These are phyloP conservation scores for Lipomyces anomalus DNA, from an alignment of 805 yeast species.

Conservation along the genomic window DNA sequence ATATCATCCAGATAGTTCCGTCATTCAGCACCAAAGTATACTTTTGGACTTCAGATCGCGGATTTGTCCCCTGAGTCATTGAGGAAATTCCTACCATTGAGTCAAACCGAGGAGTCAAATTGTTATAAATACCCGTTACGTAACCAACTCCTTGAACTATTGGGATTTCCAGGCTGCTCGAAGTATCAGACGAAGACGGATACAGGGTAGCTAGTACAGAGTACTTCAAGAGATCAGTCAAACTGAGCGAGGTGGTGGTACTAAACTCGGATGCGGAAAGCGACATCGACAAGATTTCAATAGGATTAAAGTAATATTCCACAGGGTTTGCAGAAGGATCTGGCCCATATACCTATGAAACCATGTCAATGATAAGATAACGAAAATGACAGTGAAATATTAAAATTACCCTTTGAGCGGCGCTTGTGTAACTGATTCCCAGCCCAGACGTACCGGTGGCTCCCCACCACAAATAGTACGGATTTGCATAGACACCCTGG, in stretches of 20 bases:
- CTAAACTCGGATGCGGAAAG: constrained; percentile 50
- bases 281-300: constrained; percentile 49
- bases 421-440: constrained; percentile 54
- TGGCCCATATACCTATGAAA: constrained; percentile 40
- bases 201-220: constrained; percentile 24
- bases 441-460: constrained; percentile 44
- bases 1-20: constrained; percentile 61
- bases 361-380: too few relatives aligned
- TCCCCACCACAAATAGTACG: constrained; percentile 58
- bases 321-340: constrained; percentile 40
- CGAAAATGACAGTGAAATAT: not conserved
- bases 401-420: constrained; percentile 41
- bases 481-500: constrained; percentile 55
- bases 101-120: constrained; percentile 26
- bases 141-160: constrained; percentile 60
- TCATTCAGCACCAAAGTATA: constrained; percentile 52
- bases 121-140: constrained; percentile 44
- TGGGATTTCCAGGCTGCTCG: constrained; percentile 31
- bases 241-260: constrained; percentile 29
- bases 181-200: constrained; percentile 8
- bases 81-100: constrained; percentile 52
- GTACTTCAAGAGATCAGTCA: constrained; percentile 16
- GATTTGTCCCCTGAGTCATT: constrained; percentile 39
- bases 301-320: constrained; percentile 52
- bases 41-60: constrained; percentile 43